Evolutionary conservation across 2,329 filamentous ascomycete species (phyloP), one percentile per base, ranked within the genome.

Genomic region (Colletotrichum liriopes): DNA sequence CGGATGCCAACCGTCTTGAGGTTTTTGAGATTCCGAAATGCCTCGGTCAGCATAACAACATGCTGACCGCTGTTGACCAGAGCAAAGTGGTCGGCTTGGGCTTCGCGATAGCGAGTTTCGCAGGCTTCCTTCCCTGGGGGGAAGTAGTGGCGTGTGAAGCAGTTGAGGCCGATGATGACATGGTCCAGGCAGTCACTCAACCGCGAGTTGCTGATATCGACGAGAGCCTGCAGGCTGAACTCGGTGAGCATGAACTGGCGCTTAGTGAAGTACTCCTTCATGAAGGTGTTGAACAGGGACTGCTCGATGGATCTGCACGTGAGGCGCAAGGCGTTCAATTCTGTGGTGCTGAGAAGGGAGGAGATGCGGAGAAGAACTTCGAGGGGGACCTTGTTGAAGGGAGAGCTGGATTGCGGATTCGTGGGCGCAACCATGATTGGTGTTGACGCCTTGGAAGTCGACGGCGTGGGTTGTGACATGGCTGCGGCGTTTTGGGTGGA

Each of bases 241-340:
- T 88, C 82, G 1, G 86, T 87, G 65, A 92, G 77, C 87, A 92
- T 91, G 80, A 93, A 93, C 77, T 93, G 90, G 76, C 88, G 89
- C 78, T 89, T 90, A 62, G 82, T 84, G 80, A 93, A 93, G 83
- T 91, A 93, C 74, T 92, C 90, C 32, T 82, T 82, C 37, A 86
- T 83, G 75, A 93, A 93, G 43, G 83, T 83, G 60, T 85, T 82
- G 78, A 89, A 89, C 16, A 92, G 81, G 1, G 83, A 81, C 26
- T 80, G 80, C 77, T 93, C 90, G 16, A 91, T 77, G 23, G 82
- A 78, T 67, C 86, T 89, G 81, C 89, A 91, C 3, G 85, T 84
- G 20, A 86, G 80, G 8, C 91, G 90, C 9, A 93, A 77, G 16
- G 80, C 78, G 70, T 86, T 84, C 23, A 92, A 85, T 9, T 92